These are phyloP conservation scores for Podospora didyma DNA, from an alignment of 495 filamentous ascomycete species.

Conservation along the genomic window DNA sequence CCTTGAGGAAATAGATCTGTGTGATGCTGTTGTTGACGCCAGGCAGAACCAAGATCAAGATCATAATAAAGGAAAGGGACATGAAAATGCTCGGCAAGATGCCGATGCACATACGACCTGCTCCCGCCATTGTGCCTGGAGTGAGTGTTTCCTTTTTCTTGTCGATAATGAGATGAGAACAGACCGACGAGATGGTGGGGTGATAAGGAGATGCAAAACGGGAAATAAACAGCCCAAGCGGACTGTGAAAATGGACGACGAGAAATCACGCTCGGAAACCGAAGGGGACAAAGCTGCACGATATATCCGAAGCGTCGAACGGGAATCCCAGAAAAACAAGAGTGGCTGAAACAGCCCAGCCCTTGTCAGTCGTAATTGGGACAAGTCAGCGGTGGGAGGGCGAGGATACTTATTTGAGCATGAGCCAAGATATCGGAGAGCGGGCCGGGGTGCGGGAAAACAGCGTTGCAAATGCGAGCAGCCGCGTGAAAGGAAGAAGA, in stretches of 20 bases:
- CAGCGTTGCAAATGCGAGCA: too few relatives aligned
- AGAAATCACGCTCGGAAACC: too few relatives aligned
- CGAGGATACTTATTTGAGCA: background rate
- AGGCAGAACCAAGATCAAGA: constrained; percentile 25
- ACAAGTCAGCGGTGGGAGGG: background rate
- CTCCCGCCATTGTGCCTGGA: background rate
- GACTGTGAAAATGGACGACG: too few relatives aligned
- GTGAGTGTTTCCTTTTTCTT: too few relatives aligned
- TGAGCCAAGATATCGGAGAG: too few relatives aligned
- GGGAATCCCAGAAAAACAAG: background rate
- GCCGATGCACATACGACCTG: background rate
- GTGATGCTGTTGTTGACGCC: constrained; percentile 19
- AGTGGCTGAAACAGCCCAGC: background rate
- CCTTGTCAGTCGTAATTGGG: background rate
- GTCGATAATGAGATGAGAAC: background rate
- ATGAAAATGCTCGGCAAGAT: constrained; percentile 21
- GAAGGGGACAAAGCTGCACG: too few relatives aligned
- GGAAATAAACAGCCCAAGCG: too few relatives aligned
- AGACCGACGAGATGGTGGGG: background rate
- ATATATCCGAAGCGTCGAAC: background rate
- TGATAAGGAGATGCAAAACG: background rate
- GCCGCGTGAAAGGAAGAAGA: too few relatives aligned
- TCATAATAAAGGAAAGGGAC: constrained; percentile 21
- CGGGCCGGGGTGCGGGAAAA: too few relatives aligned
- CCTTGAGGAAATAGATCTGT: constrained; percentile 29